These are phyloP conservation scores for Chlorella variabilis DNA, from an alignment of 163 green algal genomes.

Conservation along the genomic window DNA sequence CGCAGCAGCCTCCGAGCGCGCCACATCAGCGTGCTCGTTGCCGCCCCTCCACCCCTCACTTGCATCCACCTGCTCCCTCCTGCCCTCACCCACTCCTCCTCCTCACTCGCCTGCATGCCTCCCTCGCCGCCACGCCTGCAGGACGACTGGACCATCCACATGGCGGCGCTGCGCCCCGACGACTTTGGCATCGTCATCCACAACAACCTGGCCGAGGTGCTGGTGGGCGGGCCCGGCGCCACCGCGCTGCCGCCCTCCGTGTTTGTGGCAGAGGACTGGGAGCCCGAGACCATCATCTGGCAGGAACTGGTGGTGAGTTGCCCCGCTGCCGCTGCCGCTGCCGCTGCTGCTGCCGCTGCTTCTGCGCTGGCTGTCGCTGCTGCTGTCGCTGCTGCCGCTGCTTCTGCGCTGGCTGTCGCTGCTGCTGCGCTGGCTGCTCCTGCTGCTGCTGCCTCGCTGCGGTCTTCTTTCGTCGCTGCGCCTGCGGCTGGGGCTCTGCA, in stretches of 20 bases:
- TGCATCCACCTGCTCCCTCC: neutral
- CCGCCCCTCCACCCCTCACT: too few relatives aligned
- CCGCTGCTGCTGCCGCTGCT: neutral
- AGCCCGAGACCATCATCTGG: neutral
- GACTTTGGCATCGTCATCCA: conserved; percentile 8
- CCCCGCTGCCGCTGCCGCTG: neutral
- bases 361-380: too few relatives aligned
- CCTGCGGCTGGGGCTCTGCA: too few relatives aligned
- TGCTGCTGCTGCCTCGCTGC: too few relatives aligned
- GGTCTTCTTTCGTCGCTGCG: too few relatives aligned
- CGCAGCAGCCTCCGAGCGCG: too few relatives aligned
- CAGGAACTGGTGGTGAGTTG: conserved; percentile 19
- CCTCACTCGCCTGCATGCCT: too few relatives aligned
- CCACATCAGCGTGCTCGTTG: too few relatives aligned
- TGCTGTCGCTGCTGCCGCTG: too few relatives aligned
- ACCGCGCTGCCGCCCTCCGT: neutral
- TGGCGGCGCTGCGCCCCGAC: conserved; percentile 4
- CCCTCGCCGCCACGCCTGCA: neutral
- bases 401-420: neutral
- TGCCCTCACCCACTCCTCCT: neutral
- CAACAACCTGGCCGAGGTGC: neutral
- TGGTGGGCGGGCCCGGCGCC: neutral
- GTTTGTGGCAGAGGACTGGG: conserved; percentile 2
- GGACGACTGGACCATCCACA: conserved; percentile 29
- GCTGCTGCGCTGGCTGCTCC: neutral